A percentile compares a stretch with the other conserved stretches of the same genome.
These are phyloP conservation scores for Hypseocharis bilobata DNA, from an alignment of 441 rosid species.

Conservation along the genomic window DNA sequence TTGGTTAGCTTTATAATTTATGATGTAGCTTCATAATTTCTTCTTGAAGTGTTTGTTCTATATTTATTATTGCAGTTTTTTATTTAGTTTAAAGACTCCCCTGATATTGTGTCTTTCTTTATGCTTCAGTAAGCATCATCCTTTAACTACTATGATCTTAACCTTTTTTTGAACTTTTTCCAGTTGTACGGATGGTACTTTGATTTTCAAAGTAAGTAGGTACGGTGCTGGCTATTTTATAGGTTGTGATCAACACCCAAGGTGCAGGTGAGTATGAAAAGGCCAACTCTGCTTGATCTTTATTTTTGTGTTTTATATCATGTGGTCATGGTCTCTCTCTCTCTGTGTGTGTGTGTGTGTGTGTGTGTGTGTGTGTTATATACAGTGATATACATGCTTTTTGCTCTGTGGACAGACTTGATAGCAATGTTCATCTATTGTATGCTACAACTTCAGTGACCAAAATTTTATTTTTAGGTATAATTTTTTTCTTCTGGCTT, in stretches of 20 bases:
- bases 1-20: background rate
- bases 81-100: background rate
- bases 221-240: constrained; percentile 84
- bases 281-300: constrained; percentile 9
- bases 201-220: constrained; percentile 79
- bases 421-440: background rate
- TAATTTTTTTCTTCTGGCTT: background rate
- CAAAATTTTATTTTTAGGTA: background rate
- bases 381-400: too few relatives aligned
- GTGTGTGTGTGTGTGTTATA: too few relatives aligned
- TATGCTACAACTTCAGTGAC: background rate
- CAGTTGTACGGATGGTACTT: constrained; percentile 85
- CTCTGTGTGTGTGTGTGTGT: too few relatives aligned
- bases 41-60: background rate
- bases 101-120: background rate
- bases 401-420: too few relatives aligned
- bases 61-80: too few relatives aligned
- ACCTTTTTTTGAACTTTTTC: constrained; percentile 23
- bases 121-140: background rate
- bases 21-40: background rate
- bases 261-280: constrained; percentile 72
- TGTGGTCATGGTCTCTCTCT: background rate
- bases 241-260: constrained; percentile 84
- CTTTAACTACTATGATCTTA: constrained; percentile 1
- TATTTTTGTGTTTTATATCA: constrained; percentile 8